Conservation (phyloP, 768 basidiomycete species). For the Piloderma croceum region DNA sequence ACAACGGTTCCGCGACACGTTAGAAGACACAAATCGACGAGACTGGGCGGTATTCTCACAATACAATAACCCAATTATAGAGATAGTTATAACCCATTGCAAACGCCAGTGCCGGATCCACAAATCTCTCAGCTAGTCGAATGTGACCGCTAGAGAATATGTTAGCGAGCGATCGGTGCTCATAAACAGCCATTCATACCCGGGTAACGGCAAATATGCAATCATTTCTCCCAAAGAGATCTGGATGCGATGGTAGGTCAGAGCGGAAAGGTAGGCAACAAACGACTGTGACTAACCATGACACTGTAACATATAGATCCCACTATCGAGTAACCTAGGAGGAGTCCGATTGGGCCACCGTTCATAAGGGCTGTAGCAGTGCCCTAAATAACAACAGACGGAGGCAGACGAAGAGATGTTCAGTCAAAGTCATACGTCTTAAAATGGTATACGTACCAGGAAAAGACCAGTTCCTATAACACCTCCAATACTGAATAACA, state of each 20-base stretch:
- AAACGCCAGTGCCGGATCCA: slow-evolving; percentile 41
- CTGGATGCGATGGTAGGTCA: slow-evolving; percentile 13
- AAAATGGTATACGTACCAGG: slow-evolving; percentile 5
- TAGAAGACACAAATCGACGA: no score
- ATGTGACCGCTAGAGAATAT: slow-evolving; percentile 29
- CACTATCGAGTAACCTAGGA: slow-evolving; percentile 36
- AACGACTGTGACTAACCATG: slow-evolving; percentile 25
- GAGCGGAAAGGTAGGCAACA: background rate
- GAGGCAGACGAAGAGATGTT: slow-evolving; percentile 2
- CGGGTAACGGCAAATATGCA: slow-evolving; percentile 38
- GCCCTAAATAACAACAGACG: slow-evolving; percentile 12
- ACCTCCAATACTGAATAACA: slow-evolving; percentile 17
- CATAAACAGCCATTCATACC: slow-evolving; percentile 22
- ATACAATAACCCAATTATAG: slow-evolving; percentile 31
- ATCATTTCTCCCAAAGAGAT: slow-evolving; percentile 40
- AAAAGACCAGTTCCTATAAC: slow-evolving; percentile 40
- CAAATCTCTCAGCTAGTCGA: slow-evolving; percentile 42
- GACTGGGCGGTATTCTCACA: no score
- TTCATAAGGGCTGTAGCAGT: slow-evolving; percentile 29
- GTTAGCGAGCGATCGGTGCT: no score
- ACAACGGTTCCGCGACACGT: no score
- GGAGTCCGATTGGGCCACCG: slow-evolving; percentile 44
- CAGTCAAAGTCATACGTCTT: background rate
- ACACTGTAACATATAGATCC: slow-evolving; percentile 33
- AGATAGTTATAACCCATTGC: slow-evolving; percentile 39